phyloP scores from a whole-genome alignment of 2,329 filamentous ascomycete genomes.

The Paecilomyces variotii region DNA sequence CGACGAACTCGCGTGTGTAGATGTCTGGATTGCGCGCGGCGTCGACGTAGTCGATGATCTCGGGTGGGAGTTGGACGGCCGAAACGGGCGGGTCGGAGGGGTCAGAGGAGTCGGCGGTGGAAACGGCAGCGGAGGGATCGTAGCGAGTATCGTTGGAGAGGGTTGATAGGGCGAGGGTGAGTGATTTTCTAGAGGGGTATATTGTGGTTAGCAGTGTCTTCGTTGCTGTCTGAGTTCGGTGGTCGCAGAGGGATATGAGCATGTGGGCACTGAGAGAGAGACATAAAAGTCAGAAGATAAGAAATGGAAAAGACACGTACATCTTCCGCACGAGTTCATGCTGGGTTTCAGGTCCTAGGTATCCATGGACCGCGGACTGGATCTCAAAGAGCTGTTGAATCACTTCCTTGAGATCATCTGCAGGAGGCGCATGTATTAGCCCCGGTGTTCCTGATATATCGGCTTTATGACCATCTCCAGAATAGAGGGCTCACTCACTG shows the following conservation, averaged over 20 bases:
- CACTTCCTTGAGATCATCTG: constrained; percentile 51
- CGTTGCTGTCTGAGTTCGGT: neutral
- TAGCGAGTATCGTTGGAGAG: constrained; percentile 37
- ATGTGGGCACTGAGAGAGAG: neutral
- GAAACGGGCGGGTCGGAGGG: constrained; percentile 36
- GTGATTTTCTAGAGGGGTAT: constrained; percentile 32
- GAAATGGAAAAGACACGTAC: constrained; percentile 23
- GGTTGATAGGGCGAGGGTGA: constrained; percentile 47
- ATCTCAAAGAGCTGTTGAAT: constrained; percentile 57
- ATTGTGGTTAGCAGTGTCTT: constrained; percentile 5
- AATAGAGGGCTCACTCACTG: constrained; percentile 15
- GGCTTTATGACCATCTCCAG: neutral
- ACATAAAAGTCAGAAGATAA: neutral
- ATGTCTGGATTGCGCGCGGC: constrained; percentile 58
- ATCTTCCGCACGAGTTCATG: constrained; percentile 52
- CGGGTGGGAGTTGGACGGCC: constrained; percentile 49
- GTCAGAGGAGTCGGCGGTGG: constrained; percentile 1
- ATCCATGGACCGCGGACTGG: constrained; percentile 51
- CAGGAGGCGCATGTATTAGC: constrained; percentile 2
- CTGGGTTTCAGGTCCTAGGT: constrained; percentile 49
- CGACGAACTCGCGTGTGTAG: constrained; percentile 58
- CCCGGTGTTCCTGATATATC: neutral
- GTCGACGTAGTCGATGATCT: constrained; percentile 57
- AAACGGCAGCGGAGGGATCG: constrained; percentile 13
- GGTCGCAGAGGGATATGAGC: constrained; percentile 3